A percentile compares a stretch with the other conserved stretches of the same genome.
Conservation (phyloP, 1,139 yeast species). For the Pichia sp. region DNA sequence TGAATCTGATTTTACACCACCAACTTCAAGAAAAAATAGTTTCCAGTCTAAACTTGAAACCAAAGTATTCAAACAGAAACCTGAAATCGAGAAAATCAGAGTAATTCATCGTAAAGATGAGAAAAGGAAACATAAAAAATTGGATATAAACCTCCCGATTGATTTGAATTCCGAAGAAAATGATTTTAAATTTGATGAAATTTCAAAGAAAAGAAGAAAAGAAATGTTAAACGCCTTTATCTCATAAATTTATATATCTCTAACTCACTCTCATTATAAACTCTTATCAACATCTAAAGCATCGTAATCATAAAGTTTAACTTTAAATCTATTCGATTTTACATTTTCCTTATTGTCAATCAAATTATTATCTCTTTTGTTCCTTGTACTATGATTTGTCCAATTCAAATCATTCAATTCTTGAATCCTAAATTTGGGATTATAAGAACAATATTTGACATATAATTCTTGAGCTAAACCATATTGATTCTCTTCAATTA, state of each 20-base stretch:
- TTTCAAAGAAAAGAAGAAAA: conserved; percentile 14
- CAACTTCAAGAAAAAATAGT: conserved; percentile 1
- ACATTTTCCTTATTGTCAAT: conserved; percentile 9
- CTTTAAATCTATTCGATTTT: conserved; percentile 11
- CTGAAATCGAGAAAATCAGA: conserved; percentile 1
- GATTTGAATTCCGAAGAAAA: too few species aligned
- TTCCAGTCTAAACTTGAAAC: conserved; percentile 7
- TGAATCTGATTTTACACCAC: not conserved
- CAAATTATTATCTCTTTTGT: conserved; percentile 4
- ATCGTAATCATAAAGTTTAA: conserved; percentile 18
- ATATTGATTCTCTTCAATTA: conserved; percentile 8
- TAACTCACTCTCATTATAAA: conserved; percentile 1
- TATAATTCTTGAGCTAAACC: conserved; percentile 15
- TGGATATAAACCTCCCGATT: not conserved
- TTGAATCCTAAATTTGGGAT: conserved; percentile 6
- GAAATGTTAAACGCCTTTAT: conserved; percentile 17
- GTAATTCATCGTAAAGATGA: conserved; percentile 11
- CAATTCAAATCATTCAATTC: conserved; percentile 5
- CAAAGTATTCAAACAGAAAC: conserved; percentile 2
- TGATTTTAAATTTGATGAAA: conserved; percentile 9
- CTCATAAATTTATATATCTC: not conserved
- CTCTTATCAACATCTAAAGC: not conserved
- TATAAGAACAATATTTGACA: conserved; percentile 6
- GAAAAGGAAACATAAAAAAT: conserved; percentile 2
- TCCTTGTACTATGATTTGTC: conserved; percentile 1